Base-by-base conservation (phyloP, 805 yeast species). In the Ogataea neopini region DNA sequence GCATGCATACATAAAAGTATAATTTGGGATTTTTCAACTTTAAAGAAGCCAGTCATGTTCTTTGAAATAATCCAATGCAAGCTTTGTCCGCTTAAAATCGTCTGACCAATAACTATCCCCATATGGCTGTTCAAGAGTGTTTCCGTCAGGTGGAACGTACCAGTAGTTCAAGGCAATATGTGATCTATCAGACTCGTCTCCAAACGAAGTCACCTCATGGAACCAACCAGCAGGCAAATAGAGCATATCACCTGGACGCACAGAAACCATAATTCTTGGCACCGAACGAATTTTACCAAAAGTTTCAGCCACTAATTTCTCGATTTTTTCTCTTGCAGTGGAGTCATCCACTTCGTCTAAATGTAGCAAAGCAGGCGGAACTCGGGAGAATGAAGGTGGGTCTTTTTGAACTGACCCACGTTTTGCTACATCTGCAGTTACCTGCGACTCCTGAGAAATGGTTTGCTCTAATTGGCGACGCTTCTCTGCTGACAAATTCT, bases 221-320 rank as follows among this genome's bases (percentile, higher is more conserved):
- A 86, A 86, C 91, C 91, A 86, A 2, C 92, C 90, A 1, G 86
- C 77, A 0, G 92, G 92, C 20, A 86, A 61, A 59, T 78, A 86
- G 18, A 86, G 62, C 83, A 83, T 79, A 41, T 84, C 81, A 0
- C 89, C 89, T 0, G 84, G 81, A 23, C 73, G 59, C 22, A 86
- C 53, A 59, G 75, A 69, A 1, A 81, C 80, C 14, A 73, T 68
- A 13, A 74, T 58, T 39, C 72, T 70, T 15, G 69, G 63, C 1
- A 80, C 68, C 1, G 64, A 50, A 34, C 72, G 58, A 43, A 83
- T 70, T 1, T 72, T 70, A 0, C 86, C 86, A 64, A 76, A 84
- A 25, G 70, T 61, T 4, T 52, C 44, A n/a, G 68, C 52, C 1
- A 79, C 75, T 39, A 72, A 63, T 1, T 54, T 43, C n/a, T 56